Percentiles rank a stretch among this genome's conserved stretches.
Evolutionary conservation across 371 early-diverging fungal species (phyloP).

Genomic region (Mucor mucedo): DNA sequence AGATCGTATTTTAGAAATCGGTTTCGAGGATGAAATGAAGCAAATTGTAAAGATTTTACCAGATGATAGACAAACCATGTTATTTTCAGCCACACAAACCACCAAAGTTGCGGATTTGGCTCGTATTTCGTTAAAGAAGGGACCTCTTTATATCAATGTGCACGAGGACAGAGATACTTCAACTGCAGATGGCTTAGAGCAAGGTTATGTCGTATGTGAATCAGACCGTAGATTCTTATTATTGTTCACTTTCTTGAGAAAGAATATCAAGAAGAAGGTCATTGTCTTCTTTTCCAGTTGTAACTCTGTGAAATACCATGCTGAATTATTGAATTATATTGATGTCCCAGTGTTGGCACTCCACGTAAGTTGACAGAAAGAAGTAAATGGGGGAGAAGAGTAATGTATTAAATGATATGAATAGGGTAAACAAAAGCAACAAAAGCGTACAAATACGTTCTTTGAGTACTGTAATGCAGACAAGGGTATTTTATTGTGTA

Average conservation of each 20-base stretch:
- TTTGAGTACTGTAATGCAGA: conserved; percentile 95
- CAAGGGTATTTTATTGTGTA: conserved; percentile 90
- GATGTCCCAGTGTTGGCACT: conserved; percentile 95
- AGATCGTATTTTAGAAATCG: conserved; percentile 97
- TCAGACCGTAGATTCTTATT: conserved; percentile 91
- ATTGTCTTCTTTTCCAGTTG: conserved; percentile 97
- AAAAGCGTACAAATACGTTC: conserved; percentile 95
- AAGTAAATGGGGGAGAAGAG: background rate
- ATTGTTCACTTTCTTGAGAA: conserved; percentile 92
- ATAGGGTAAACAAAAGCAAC: conserved; percentile 92
- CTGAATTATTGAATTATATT: conserved; percentile 95
- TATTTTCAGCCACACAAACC: conserved; percentile 99
- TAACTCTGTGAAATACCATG: conserved; percentile 94
- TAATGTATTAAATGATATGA: background rate
- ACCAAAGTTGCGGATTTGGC: conserved; percentile 97
- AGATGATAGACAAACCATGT: conserved; percentile 89
- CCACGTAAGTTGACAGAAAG: conserved; percentile 63
- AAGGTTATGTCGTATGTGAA: conserved; percentile 95
- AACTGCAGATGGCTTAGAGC: conserved; percentile 93
- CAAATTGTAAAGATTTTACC: conserved; percentile 93
- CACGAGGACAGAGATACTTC: conserved; percentile 89
- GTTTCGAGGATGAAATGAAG: conserved; percentile 98
- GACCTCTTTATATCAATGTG: conserved; percentile 96
- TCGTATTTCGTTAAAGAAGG: conserved; percentile 89
- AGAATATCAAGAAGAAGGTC: conserved; percentile 93